Evolutionary conservation across 805 yeast species (phyloP).

Genomic region (Candida maris): DNA sequence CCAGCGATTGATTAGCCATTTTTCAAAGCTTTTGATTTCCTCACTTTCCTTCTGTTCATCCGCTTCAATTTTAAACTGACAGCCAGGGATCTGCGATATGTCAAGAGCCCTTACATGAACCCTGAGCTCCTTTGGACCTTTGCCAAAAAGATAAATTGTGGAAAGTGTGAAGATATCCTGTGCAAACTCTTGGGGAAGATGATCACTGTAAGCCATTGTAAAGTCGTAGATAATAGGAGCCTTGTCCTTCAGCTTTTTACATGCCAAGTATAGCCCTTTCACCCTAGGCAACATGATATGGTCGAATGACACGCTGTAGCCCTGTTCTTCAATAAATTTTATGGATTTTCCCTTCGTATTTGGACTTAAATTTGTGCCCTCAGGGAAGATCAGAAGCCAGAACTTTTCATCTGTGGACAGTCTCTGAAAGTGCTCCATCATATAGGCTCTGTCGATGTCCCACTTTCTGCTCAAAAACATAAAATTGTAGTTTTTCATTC

Average conservation of each 20-base stretch:
- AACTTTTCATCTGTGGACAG: conserved; percentile 43
- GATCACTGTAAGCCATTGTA: conserved; percentile 80
- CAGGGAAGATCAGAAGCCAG: conserved; percentile 81
- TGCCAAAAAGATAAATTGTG: conserved; percentile 62
- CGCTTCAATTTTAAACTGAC: conserved; percentile 39
- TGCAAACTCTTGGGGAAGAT: conserved; percentile 59
- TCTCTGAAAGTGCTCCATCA: conserved; percentile 51
- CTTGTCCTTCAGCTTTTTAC: conserved; percentile 51
- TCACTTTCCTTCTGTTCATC: conserved; percentile 38
- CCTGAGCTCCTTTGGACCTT: conserved; percentile 64
- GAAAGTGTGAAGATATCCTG: conserved; percentile 71
- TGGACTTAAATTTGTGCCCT: conserved; percentile 82
- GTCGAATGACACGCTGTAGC: conserved; percentile 42
- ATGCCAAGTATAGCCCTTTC: conserved; percentile 70
- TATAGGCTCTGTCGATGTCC: conserved; percentile 64
- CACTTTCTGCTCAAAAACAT: conserved; percentile 82
- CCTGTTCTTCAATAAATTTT: conserved; percentile 51
- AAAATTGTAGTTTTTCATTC: conserved; percentile 77
- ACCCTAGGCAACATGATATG: conserved; percentile 79
- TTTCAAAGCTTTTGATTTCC: conserved; percentile 49
- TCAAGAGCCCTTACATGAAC: conserved; percentile 59
- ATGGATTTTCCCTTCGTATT: conserved; percentile 58
- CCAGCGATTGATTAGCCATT: conserved; percentile 79
- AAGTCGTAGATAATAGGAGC: conserved; percentile 69
- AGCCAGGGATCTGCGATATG: conserved; percentile 32